Evolutionary conservation across 2,329 filamentous ascomycete species (phyloP).

Genomic region (Neofusicoccum sp.): DNA sequence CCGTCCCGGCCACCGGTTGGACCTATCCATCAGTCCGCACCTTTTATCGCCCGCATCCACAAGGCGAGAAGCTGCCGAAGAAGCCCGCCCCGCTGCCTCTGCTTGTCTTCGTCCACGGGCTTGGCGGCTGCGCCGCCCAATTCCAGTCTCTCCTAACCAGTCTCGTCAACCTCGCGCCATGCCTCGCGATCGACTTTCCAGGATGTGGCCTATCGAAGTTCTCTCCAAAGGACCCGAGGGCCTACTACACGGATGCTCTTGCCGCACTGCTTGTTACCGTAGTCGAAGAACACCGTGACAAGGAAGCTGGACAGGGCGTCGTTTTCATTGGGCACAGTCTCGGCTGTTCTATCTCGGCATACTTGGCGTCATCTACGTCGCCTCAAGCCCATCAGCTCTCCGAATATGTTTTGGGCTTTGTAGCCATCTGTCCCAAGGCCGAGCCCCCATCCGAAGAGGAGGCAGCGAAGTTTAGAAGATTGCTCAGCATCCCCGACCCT

Average conservation of each 20-base stretch:
- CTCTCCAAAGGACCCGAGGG: slow-evolving; percentile 66
- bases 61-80: slow-evolving; percentile 75
- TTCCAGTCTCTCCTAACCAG: slow-evolving; percentile 80
- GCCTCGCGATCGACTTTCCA: slow-evolving; percentile 84
- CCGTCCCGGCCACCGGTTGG: slow-evolving; percentile 60
- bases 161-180: slow-evolving; percentile 77
- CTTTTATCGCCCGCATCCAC: slow-evolving; percentile 79
- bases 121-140: slow-evolving; percentile 89
- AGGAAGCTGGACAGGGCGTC: slow-evolving; percentile 64
- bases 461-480: slow-evolving; percentile 51
- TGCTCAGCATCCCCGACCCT: slow-evolving; percentile 67
- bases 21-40: slow-evolving; percentile 76
- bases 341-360: slow-evolving; percentile 75
- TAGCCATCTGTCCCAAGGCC: slow-evolving; percentile 78
- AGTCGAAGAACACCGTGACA: slow-evolving; percentile 71
- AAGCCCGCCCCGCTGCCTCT: slow-evolving; percentile 74
- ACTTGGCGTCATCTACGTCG: slow-evolving; percentile 63
- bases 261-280: slow-evolving; percentile 71
- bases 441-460: slow-evolving; percentile 59
- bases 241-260: slow-evolving; percentile 76
- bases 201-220: slow-evolving; percentile 84
- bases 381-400: slow-evolving; percentile 54
- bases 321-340: slow-evolving; percentile 87
- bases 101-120: slow-evolving; percentile 85
- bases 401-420: slow-evolving; percentile 67